Base-by-base conservation (phyloP, 352 stramenopile genomes). In the Elongisporangium anandrum region DNA sequence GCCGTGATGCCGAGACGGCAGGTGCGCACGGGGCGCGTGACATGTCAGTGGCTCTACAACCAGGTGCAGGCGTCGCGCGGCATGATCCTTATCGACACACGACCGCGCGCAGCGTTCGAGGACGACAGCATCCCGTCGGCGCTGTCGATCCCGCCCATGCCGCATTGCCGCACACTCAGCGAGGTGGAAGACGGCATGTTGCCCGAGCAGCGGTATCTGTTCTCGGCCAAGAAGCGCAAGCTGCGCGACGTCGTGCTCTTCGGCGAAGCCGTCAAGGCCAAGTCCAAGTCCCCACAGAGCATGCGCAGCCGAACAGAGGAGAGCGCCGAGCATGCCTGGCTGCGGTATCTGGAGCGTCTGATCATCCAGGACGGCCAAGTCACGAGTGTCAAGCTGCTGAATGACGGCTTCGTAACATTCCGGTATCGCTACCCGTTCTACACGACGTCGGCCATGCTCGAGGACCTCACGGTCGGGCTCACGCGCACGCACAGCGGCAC, bases 371-470 rank as follows among this genome's bases (percentile, higher is more conserved):
- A 94, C 56, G 85, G 75, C 6, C 70, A 87, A 15, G 85, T 91
- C 12, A 88, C 79, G 21, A 92, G 82, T 50, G 77, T 92, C 59
- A 90, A 88, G 61, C 67, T 81, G 52, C 57, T 94, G 15, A 72
- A 64, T 38, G 85, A 95, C 58, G 85, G 85, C n/a, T 95, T 95
- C 56, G 61, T 86, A 38, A 92, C 83, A 9, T 95, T 95, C 69
- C 82, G 88, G 64, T 90, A 86, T 52, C 79, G 85, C 15, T 95
- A 93, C 52, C 85, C 83, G 55, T 93, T 95, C 69, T 93, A 88
- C 70, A 95, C 85, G 50, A 88, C 81, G 38, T 75, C 72, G 12
- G 77, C 79, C 48, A 72, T 88, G 50, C 61, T 87, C 23, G 74
- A 92, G 59, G 73, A 88, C 23, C 80, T 90, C 13, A 76, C 82